Conservation (phyloP, 495 filamentous ascomycete species). For the Penicillium malachiteum region DNA sequence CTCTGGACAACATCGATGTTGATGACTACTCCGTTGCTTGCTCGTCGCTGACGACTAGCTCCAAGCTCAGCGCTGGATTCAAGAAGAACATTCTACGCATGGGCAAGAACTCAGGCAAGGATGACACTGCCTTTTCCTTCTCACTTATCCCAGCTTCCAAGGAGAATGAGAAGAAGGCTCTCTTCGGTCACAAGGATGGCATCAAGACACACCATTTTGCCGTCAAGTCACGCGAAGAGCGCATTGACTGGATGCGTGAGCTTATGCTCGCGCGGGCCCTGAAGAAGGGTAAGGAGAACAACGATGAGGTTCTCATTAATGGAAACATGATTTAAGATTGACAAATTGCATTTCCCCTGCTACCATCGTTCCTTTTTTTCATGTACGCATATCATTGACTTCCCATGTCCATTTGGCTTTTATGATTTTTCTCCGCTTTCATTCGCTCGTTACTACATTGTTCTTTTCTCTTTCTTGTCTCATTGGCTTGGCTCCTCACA, state of each 20-base stretch:
- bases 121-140: conserved; percentile 76
- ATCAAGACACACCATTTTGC: conserved; percentile 93
- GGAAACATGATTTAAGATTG: conserved; percentile 56
- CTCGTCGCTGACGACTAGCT: conserved; percentile 66
- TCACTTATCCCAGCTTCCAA: conserved; percentile 78
- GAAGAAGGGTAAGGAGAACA: conserved; percentile 70
- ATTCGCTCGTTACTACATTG: conserved; percentile 17
- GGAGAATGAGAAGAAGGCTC: conserved; percentile 30
- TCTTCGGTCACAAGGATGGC: conserved; percentile 27
- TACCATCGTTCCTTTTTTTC: neutral
- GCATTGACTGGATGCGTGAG: conserved; percentile 98
- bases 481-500: conserved; percentile 3
- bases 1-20: conserved; percentile 84
- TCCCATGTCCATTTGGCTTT: neutral
- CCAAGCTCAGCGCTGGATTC: conserved; percentile 84
- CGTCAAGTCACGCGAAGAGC: conserved; percentile 78
- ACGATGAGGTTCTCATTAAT: conserved; percentile 78
- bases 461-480: conserved; percentile 15
- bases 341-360: no score
- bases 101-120: conserved; percentile 49
- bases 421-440: neutral
- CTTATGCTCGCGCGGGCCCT: conserved; percentile 93
- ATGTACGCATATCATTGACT: neutral
- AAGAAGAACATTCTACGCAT: conserved; percentile 68
- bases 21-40: conserved; percentile 95